A percentile compares a stretch with the other conserved stretches of the same genome.
phyloP scores from a whole-genome alignment of 1,284 basidiomycete species.

The Puccinia polysora region DNA sequence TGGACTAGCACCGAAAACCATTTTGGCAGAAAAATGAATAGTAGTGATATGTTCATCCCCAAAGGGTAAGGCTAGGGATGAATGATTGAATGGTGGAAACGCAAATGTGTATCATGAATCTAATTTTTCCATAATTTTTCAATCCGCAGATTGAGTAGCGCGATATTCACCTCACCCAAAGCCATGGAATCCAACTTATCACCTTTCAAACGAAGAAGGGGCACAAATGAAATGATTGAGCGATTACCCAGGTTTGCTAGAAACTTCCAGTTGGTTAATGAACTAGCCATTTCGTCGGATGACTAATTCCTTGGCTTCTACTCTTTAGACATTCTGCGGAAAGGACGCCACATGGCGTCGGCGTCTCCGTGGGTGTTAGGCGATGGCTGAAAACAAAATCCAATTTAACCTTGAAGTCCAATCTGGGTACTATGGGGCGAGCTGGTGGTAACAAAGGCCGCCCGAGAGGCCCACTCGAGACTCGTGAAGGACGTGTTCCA shows the following conservation, averaged over 20 bases:
- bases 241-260: conserved; percentile 26
- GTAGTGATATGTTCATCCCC: conserved; percentile 64
- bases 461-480: neutral
- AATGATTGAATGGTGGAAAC: too few relatives aligned
- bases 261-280: neutral
- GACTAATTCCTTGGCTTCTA: neutral
- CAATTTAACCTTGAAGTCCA: conserved; percentile 35
- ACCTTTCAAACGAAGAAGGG: conserved; percentile 41
- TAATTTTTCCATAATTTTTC: neutral
- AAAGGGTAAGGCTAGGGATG: conserved; percentile 61
- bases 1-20: conserved; percentile 77
- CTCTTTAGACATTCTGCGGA: conserved; percentile 34
- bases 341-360: conserved; percentile 38
- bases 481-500: neutral
- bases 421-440: conserved; percentile 7
- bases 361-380: conserved; percentile 40
- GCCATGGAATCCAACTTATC: conserved; percentile 31
- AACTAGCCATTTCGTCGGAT: neutral
- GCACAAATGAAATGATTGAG: conserved; percentile 31
- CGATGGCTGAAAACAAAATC: conserved; percentile 42
- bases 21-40: conserved; percentile 80
- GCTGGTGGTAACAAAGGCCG: neutral
- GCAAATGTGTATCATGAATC: too few relatives aligned
- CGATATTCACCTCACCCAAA: conserved; percentile 25
- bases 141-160: conserved; percentile 1